Conservation (phyloP, 2,329 filamentous ascomycete species). For the Ascochyta koolunga region DNA sequence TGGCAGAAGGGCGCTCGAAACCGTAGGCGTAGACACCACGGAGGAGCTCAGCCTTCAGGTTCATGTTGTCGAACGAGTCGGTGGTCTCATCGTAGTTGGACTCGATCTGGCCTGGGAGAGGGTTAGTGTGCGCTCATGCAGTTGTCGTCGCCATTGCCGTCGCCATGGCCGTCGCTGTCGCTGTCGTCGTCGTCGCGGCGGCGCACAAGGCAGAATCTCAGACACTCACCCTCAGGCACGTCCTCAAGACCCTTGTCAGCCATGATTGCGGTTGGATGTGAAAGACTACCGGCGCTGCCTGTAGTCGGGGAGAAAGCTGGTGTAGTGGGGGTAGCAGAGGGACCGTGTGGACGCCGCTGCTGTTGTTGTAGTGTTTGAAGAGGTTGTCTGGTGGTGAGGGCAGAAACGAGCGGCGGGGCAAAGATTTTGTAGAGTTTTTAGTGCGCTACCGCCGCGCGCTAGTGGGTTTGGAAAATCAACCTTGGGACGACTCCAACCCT, state of each 20-base stretch:
- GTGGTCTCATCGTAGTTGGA: slow-evolving; percentile 99
- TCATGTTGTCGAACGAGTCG: slow-evolving; percentile 99
- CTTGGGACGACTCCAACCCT: slow-evolving; percentile 6
- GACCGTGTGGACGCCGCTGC: slow-evolving; percentile 17
- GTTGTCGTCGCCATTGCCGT: slow-evolving; percentile 3
- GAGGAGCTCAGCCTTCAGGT: slow-evolving; percentile 94
- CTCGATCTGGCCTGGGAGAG: slow-evolving; percentile 87
- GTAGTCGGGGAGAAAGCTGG: slow-evolving; percentile 46
- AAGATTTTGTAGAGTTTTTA: slow-evolving; percentile 25
- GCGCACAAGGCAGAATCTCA: slow-evolving; percentile 3
- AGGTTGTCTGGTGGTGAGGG: slow-evolving; percentile 35
- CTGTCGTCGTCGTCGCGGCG: background rate
- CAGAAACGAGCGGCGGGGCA: slow-evolving; percentile 32
- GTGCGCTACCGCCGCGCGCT: slow-evolving; percentile 16
- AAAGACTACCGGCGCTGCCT: slow-evolving; percentile 28
- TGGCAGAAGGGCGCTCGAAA: slow-evolving; percentile 99
- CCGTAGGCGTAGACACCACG: slow-evolving; percentile 99
- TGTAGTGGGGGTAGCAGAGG: slow-evolving; percentile 17
- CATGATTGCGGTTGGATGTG: slow-evolving; percentile 79
- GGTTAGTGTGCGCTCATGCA: slow-evolving; percentile 13
- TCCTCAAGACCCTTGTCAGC: slow-evolving; percentile 99
- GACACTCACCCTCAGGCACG: slow-evolving; percentile 84
- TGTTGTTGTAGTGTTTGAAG: slow-evolving; percentile 31
- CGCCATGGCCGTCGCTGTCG: slow-evolving; percentile 4
- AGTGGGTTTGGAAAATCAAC: slow-evolving; percentile 9